phyloP scores from a whole-genome alignment of 2,329 filamentous ascomycete species.

The Microdochium trichocladiopsis region DNA sequence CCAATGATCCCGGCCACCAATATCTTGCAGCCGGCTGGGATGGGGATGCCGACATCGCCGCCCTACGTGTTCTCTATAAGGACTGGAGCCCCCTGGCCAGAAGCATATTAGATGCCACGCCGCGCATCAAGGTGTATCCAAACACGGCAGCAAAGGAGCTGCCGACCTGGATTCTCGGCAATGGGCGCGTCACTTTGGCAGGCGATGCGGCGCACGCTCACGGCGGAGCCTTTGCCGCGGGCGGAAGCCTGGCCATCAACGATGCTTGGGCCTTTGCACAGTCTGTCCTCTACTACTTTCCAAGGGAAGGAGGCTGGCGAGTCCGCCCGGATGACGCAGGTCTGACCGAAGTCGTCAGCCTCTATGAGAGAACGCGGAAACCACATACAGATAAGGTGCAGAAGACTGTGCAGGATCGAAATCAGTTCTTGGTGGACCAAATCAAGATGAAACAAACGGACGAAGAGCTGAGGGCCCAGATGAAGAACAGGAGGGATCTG shows the following conservation, averaged over 20 bases:
- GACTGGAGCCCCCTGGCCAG: conserved; percentile 34
- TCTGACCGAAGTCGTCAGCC: conserved; percentile 20
- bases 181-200: conserved; percentile 24
- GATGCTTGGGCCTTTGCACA: conserved; percentile 33
- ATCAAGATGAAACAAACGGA: conserved; percentile 20
- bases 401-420: conserved; percentile 22
- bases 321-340: conserved; percentile 5
- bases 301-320: conserved; percentile 1
- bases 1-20: conserved; percentile 18
- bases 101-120: conserved; percentile 30
- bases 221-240: conserved; percentile 31
- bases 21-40: conserved; percentile 28
- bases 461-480: conserved; percentile 23
- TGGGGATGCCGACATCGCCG: conserved; percentile 23
- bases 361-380: conserved; percentile 35
- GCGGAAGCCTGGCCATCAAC: conserved; percentile 30
- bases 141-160: conserved; percentile 32
- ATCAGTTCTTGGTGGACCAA: conserved; percentile 5
- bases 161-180: conserved; percentile 31
- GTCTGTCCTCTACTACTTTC: conserved; percentile 27
- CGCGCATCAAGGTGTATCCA: conserved; percentile 30
- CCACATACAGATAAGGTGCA: conserved; percentile 30
- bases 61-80: conserved; percentile 27
- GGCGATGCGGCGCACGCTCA: conserved; percentile 34
- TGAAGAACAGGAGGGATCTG: conserved; percentile 26